These are phyloP conservation scores for Phytopythium chamaehyphon DNA, from an alignment of 352 stramenopile genomes.

Conservation along the genomic window DNA sequence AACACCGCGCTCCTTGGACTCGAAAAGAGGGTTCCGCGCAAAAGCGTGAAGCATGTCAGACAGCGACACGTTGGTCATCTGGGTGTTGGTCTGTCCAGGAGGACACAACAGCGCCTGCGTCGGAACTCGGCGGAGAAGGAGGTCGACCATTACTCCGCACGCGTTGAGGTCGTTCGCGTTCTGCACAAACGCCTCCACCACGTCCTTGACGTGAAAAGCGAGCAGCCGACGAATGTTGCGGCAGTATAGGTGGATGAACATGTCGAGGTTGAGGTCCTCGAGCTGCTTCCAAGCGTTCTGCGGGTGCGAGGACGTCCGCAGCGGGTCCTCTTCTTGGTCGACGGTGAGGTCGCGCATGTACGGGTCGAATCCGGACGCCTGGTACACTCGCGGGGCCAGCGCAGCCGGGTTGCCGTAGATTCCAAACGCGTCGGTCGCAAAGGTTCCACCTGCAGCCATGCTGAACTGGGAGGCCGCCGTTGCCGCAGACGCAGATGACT, in stretches of 20 bases:
- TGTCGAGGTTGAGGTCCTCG: constrained; percentile 68
- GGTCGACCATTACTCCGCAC: constrained; percentile 73
- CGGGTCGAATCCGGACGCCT: constrained; percentile 78
- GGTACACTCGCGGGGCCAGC: constrained; percentile 74
- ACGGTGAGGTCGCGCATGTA: constrained; percentile 50
- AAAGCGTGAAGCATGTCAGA: constrained; percentile 68
- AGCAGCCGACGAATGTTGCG: constrained; percentile 78
- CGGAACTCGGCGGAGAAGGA: constrained; percentile 64
- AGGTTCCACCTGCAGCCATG: constrained; percentile 28
- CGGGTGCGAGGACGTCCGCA: constrained; percentile 69
- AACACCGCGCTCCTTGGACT: constrained; percentile 68
- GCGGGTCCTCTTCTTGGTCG: constrained; percentile 65
- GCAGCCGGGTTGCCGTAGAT: constrained; percentile 62
- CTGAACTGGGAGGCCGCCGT: constrained; percentile 33
- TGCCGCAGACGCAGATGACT: constrained; percentile 12
- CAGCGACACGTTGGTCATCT: constrained; percentile 83
- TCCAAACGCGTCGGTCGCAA: constrained; percentile 52
- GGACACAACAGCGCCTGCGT: constrained; percentile 74
- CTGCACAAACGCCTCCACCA: constrained; percentile 76
- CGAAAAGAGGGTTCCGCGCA: constrained; percentile 64
- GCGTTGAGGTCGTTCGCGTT: constrained; percentile 79
- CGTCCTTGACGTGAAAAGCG: constrained; percentile 81
- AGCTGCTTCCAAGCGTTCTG: constrained; percentile 74
- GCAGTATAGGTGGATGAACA: constrained; percentile 87
- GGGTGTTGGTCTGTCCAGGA: constrained; percentile 51